Conservation (phyloP, 2,329 filamentous ascomycete genomes). For the Sordariomycetes sp. region DNA sequence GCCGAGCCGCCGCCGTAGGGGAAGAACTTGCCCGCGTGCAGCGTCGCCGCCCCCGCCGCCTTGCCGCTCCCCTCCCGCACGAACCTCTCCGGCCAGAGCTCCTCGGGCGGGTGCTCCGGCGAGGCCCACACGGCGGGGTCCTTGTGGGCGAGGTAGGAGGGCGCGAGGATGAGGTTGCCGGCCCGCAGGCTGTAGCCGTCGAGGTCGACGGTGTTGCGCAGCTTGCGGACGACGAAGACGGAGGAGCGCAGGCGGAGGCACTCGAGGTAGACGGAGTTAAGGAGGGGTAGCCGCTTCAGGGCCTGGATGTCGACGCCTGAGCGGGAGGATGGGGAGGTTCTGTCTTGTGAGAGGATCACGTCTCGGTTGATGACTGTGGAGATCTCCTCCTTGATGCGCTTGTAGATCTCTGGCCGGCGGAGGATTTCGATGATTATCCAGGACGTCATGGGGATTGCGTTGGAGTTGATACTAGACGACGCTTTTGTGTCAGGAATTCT, state of each 20-base stretch:
- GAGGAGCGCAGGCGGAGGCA: slow-evolving; percentile 12
- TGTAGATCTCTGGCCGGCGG: slow-evolving; percentile 10
- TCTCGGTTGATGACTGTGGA: background rate
- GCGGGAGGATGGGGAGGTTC: no score
- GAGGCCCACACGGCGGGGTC: slow-evolving; percentile 11
- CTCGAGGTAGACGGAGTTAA: slow-evolving; percentile 12
- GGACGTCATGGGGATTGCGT: slow-evolving; percentile 14
- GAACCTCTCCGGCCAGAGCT: slow-evolving; percentile 14
- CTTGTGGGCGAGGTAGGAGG: slow-evolving; percentile 13
- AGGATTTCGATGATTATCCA: slow-evolving; percentile 13
- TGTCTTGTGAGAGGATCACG: no score
- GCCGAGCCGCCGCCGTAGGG: slow-evolving; percentile 14
- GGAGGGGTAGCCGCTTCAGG: slow-evolving; percentile 10
- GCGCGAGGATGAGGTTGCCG: slow-evolving; percentile 12
- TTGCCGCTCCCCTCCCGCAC: slow-evolving; percentile 8
- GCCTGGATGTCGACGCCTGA: slow-evolving; percentile 6
- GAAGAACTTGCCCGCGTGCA: slow-evolving; percentile 12
- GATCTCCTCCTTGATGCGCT: slow-evolving; percentile 9
- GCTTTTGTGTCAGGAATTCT: background rate
- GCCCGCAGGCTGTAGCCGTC: slow-evolving; percentile 12
- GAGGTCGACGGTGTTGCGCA: slow-evolving; percentile 11
- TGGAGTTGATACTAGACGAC: slow-evolving; percentile 11
- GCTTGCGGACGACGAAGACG: slow-evolving; percentile 12
- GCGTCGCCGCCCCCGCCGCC: background rate
- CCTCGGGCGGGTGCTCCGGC: slow-evolving; percentile 7